A percentile compares a stretch with the other conserved stretches of the same genome.
These are phyloP conservation scores for Thelephora terrestris DNA, from an alignment of 1,284 basidiomycete species.

Conservation along the genomic window DNA sequence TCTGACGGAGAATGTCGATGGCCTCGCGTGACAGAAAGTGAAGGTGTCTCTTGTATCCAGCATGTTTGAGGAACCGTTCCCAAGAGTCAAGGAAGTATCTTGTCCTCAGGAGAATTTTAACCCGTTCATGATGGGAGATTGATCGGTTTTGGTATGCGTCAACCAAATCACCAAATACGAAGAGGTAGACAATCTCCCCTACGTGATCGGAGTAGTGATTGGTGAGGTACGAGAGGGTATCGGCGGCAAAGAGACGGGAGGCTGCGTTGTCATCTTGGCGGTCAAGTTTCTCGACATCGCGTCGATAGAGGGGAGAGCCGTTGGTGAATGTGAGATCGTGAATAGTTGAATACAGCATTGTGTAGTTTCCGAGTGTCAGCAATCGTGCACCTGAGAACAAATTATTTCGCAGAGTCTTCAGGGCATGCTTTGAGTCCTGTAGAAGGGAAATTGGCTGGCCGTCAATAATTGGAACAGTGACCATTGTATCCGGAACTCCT, in stretches of 20 bases:
- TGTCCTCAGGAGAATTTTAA: constrained; percentile 22
- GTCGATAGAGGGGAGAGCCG: constrained; percentile 17
- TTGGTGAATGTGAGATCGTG: constrained; percentile 1
- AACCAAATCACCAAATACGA: too few species aligned
- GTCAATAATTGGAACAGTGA: constrained; percentile 9
- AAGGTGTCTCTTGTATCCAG: constrained; percentile 6
- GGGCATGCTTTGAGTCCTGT: constrained; percentile 24
- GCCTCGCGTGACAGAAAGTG: constrained; percentile 27
- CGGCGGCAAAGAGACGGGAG: constrained; percentile 23
- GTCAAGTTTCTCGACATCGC: constrained; percentile 30
- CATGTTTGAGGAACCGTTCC: constrained; percentile 14
- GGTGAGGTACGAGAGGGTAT: constrained; percentile 15
- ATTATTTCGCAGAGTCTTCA: constrained; percentile 24
- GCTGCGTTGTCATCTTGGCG: too few species aligned
- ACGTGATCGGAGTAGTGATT: constrained; percentile 13
- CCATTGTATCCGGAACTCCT: too few species aligned
- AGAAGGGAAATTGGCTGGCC: constrained; percentile 13
- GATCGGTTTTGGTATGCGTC: too few species aligned
- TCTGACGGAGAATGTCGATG: constrained; percentile 20
- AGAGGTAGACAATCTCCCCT: constrained; percentile 21
- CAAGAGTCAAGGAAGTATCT: constrained; percentile 24
- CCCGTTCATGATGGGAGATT: constrained; percentile 22
- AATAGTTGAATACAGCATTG: constrained; percentile 3
- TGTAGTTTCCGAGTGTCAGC: too few species aligned
- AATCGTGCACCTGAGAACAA: too few species aligned